These are phyloP conservation scores for Solanum pinnatisectum DNA, from an alignment of 257 asterid genomes.

Conservation along the genomic window DNA sequence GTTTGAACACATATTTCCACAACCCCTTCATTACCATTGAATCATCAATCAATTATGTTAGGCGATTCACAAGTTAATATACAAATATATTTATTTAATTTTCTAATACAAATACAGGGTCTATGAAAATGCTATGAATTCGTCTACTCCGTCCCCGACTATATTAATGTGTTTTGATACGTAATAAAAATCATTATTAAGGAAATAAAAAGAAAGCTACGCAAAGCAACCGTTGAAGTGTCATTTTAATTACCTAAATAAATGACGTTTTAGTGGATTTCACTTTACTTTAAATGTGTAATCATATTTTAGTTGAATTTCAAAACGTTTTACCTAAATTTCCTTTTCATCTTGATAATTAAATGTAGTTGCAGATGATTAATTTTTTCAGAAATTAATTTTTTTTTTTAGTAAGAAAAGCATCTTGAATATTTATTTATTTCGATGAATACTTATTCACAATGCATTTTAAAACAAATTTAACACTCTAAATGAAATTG, in stretches of 20 bases:
- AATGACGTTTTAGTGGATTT: not conserved
- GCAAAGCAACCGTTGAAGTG: not conserved
- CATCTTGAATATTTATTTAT: not conserved
- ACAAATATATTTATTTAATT: too few relatives aligned
- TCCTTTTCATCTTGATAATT: not conserved
- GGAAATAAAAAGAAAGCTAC: not conserved
- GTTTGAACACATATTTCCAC: too few relatives aligned
- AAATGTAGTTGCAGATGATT: not conserved
- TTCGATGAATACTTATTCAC: not conserved
- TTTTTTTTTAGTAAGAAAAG: not conserved
- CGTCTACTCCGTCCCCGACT: not conserved
- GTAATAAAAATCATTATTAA: not conserved
- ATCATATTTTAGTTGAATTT: not conserved
- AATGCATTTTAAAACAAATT: too few relatives aligned
- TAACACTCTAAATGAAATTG: too few relatives aligned
- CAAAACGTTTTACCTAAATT: not conserved
- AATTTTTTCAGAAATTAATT: not conserved
- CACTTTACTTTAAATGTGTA: not conserved
- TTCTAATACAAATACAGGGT: too few relatives aligned
- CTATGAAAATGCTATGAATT: too few relatives aligned
- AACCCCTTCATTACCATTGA: too few relatives aligned
- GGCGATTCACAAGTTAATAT: too few relatives aligned
- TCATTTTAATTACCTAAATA: not conserved
- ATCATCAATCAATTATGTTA: too few relatives aligned
- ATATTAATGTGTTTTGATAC: not conserved